phyloP scores from a whole-genome alignment of 1,284 basidiomycete species.

The Farysia itapuensis region DNA sequence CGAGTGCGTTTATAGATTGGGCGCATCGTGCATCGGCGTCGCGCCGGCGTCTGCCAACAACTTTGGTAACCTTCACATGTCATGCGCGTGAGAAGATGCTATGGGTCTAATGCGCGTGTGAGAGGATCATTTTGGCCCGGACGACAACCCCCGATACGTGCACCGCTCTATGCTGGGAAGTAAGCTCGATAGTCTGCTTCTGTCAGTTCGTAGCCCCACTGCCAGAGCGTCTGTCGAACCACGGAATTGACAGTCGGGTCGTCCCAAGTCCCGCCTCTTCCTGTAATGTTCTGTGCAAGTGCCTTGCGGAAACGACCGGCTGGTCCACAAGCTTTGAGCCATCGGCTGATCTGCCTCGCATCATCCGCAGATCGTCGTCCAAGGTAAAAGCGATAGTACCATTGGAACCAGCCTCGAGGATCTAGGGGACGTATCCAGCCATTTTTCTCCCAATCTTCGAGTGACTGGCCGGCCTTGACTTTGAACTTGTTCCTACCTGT shows the following conservation, averaged over 20 bases:
- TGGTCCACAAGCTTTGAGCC: conserved; percentile 63
- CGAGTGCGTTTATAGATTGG: too few relatives aligned
- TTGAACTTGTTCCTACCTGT: conserved; percentile 60
- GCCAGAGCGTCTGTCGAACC: conserved; percentile 53
- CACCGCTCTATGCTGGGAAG: conserved; percentile 6
- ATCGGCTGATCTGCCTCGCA: conserved; percentile 62
- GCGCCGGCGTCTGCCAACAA: too few relatives aligned
- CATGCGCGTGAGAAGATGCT: too few relatives aligned
- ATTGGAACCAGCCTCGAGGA: conserved; percentile 63
- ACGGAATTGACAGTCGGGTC: conserved; percentile 41
- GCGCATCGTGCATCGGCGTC: too few relatives aligned
- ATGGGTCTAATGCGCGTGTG: too few relatives aligned
- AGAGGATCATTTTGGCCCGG: too few relatives aligned
- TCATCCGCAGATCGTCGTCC: conserved; percentile 62
- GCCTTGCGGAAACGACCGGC: conserved; percentile 62
- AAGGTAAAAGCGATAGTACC: conserved; percentile 62
- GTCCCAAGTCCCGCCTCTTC: conserved; percentile 54
- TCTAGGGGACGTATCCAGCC: conserved; percentile 63
- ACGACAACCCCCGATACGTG: background rate
- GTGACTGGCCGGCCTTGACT: conserved; percentile 62
- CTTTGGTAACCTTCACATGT: too few relatives aligned
- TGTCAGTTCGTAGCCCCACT: conserved; percentile 58
- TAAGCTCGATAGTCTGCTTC: conserved; percentile 48
- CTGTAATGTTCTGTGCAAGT: conserved; percentile 61
- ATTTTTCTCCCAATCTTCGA: conserved; percentile 63